A percentile compares a stretch with the other conserved stretches of the same genome.
These are phyloP conservation scores for Inonotus obliquus DNA, from an alignment of 1,284 basidiomycete genomes.

Conservation along the genomic window DNA sequence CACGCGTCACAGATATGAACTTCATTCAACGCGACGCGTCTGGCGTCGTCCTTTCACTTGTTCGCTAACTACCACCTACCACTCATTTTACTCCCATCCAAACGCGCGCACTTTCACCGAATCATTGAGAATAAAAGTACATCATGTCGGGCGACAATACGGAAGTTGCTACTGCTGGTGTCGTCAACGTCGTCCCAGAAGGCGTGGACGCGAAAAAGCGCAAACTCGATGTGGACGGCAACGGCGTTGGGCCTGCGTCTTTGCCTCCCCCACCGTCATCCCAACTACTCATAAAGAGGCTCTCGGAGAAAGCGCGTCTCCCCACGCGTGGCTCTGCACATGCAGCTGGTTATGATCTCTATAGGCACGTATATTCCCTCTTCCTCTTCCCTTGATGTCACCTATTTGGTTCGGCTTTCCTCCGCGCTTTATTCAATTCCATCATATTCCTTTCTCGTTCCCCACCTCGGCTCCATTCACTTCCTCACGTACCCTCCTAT, in stretches of 20 bases:
- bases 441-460: neutral
- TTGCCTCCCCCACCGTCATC: slow-evolving; percentile 36
- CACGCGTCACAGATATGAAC: neutral
- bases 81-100: neutral
- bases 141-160: neutral
- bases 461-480: neutral
- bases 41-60: neutral
- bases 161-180: neutral
- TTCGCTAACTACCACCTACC: neutral
- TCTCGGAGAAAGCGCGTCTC: slow-evolving; percentile 76
- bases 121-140: neutral
- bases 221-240: slow-evolving; percentile 9
- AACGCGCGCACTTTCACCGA: neutral
- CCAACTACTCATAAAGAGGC: slow-evolving; percentile 79
- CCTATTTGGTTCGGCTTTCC: neutral
- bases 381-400: neutral
- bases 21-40: slow-evolving; percentile 3
- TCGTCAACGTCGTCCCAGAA: slow-evolving; percentile 8
- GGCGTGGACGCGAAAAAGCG: slow-evolving; percentile 16
- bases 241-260: slow-evolving; percentile 18
- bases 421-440: too few relatives aligned
- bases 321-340: slow-evolving; percentile 85
- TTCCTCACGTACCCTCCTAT: neutral
- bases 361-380: slow-evolving; percentile 51
- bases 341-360: slow-evolving; percentile 93